Conservation (phyloP, 495 filamentous ascomycete genomes). For the Cercophora scortea region DNA sequence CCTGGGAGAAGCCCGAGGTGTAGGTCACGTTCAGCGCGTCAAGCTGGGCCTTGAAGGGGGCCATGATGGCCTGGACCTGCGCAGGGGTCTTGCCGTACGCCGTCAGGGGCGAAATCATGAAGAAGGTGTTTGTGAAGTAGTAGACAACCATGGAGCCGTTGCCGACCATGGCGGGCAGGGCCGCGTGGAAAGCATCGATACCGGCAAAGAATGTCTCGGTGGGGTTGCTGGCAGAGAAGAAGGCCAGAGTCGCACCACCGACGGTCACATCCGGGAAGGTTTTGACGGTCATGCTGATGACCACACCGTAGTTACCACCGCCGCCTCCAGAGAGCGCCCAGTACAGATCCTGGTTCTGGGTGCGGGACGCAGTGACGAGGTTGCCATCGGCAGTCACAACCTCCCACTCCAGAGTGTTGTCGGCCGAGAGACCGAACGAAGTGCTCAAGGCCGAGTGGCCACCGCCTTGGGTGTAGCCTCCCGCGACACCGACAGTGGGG, state of each 20-base stretch:
- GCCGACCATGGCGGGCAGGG: slow-evolving; percentile 15
- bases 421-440: slow-evolving; percentile 52
- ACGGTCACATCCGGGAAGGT: slow-evolving; percentile 28
- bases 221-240: slow-evolving; percentile 21
- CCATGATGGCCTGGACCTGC: slow-evolving; percentile 25
- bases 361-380: slow-evolving; percentile 38
- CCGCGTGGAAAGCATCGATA: slow-evolving; percentile 20
- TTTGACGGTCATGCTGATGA: slow-evolving; percentile 35
- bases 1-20: slow-evolving; percentile 18
- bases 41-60: slow-evolving; percentile 25
- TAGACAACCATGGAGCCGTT: slow-evolving; percentile 33
- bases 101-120: slow-evolving; percentile 37
- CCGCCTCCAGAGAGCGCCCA: slow-evolving; percentile 56
- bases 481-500: slow-evolving; percentile 43
- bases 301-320: slow-evolving; percentile 41
- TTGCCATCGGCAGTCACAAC: slow-evolving; percentile 45
- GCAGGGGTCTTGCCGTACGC: slow-evolving; percentile 25
- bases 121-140: slow-evolving; percentile 39
- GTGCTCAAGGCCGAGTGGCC: slow-evolving; percentile 50
- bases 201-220: slow-evolving; percentile 35
- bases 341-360: slow-evolving; percentile 47
- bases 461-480: slow-evolving; percentile 53
- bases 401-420: slow-evolving; percentile 53
- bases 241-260: slow-evolving; percentile 23
- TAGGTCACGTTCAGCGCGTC: slow-evolving; percentile 22